These are phyloP conservation scores for Acer campestre DNA, from an alignment of 345 rosid genomes.

Conservation along the genomic window DNA sequence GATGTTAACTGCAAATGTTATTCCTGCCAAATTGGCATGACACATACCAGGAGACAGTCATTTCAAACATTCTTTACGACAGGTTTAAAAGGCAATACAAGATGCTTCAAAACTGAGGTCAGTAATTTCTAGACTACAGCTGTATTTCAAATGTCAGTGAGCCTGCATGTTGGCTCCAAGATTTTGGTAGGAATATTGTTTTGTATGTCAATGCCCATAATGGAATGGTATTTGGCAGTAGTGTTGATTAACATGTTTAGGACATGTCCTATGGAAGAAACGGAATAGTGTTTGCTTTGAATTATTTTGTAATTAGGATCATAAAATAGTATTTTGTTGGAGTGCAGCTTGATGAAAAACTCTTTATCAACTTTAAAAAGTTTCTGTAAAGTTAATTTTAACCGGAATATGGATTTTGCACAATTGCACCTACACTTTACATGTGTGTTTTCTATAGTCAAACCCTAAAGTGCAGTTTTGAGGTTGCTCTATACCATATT, in stretches of 20 bases:
- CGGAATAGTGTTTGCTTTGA: neutral
- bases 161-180: slow-evolving; percentile 6
- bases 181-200: slow-evolving; percentile 3
- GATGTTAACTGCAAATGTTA: neutral
- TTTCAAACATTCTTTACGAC: neutral
- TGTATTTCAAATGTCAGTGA: slow-evolving; percentile 9
- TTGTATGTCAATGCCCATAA: no score
- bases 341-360: neutral
- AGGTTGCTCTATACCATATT: no score
- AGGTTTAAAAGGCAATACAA: neutral
- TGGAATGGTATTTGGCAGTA: neutral
- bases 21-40: neutral
- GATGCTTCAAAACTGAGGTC: neutral
- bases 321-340: neutral
- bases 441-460: neutral
- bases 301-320: neutral
- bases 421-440: neutral
- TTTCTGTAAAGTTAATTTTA: neutral
- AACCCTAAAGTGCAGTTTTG: no score
- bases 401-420: neutral
- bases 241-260: neutral
- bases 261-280: neutral
- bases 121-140: neutral
- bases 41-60: neutral
- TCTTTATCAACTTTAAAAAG: neutral